phyloP scores from a whole-genome alignment of 805 yeast genomes.

The Maudiozyma bulderi region DNA sequence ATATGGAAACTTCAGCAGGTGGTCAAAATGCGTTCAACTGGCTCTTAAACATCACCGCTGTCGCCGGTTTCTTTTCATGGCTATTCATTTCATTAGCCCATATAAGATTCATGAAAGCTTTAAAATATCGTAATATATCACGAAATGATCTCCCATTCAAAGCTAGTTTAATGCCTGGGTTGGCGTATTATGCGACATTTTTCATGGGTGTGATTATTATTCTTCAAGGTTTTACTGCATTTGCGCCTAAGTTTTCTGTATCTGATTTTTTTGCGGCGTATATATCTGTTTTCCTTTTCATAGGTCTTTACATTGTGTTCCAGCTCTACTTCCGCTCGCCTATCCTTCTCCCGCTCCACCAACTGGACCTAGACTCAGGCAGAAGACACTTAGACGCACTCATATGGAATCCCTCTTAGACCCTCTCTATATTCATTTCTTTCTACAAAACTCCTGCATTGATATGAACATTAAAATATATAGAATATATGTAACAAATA shows the following conservation, averaged over 20 bases:
- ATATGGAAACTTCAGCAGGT: conserved; percentile 43
- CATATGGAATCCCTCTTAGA: no score
- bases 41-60: conserved; percentile 68
- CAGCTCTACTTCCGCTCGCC: no score
- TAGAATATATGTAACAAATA: no score
- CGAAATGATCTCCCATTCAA: conserved; percentile 67
- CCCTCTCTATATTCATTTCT: no score
- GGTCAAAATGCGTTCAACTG: conserved; percentile 58
- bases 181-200: conserved; percentile 53
- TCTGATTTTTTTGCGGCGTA: conserved; percentile 60
- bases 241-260: conserved; percentile 43
- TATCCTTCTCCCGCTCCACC: no score
- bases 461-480: no score
- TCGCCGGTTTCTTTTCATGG: conserved; percentile 71
- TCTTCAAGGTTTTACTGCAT: conserved; percentile 64
- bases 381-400: no score
- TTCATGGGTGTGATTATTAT: conserved; percentile 48
- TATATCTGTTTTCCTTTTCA: conserved; percentile 54
- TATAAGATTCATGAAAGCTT: conserved; percentile 58
- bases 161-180: conserved; percentile 59
- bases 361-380: no score
- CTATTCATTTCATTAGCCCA: conserved; percentile 55
- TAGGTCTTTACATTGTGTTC: neutral
- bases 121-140: conserved; percentile 52
- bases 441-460: no score